Percentiles rank a stretch among this genome's conserved stretches.
phyloP scores from a whole-genome alignment of 2,329 filamentous ascomycete genomes.

The Orbilia javanica region DNA sequence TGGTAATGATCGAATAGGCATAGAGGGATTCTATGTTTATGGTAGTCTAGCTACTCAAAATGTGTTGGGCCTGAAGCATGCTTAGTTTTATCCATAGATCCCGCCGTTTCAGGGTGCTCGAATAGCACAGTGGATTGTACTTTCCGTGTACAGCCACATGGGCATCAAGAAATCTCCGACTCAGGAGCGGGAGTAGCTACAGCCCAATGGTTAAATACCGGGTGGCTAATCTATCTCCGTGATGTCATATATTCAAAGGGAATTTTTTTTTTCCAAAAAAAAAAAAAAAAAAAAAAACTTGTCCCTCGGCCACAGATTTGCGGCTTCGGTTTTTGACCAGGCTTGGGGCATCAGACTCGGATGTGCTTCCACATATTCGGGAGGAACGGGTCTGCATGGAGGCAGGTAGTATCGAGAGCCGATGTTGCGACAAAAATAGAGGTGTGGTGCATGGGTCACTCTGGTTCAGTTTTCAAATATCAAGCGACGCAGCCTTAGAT shows the following conservation, averaged over 20 bases:
- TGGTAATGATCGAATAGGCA: conserved; percentile 1
- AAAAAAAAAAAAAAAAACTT: too few relatives aligned
- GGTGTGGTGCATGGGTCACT: conserved; percentile 24
- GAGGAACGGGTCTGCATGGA: conserved; percentile 16
- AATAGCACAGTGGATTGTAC: conserved; percentile 4
- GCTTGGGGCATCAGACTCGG: conserved; percentile 21
- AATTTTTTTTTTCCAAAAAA: too few relatives aligned
- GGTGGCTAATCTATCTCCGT: neutral
- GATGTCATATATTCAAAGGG: conserved; percentile 17
- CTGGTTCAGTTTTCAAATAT: conserved; percentile 19
- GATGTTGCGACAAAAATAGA: conserved; percentile 50
- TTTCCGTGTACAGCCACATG: conserved; percentile 23
- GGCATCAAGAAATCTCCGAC: neutral
- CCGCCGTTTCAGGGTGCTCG: conserved; percentile 53
- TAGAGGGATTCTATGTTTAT: conserved; percentile 1
- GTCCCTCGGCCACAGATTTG: conserved; percentile 5
- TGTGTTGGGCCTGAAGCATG: conserved; percentile 55
- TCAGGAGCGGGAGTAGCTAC: neutral
- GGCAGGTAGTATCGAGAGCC: conserved; percentile 49
- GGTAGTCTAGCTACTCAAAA: conserved; percentile 25
- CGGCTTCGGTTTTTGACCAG: conserved; percentile 11
- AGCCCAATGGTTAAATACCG: neutral
- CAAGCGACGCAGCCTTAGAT: conserved; percentile 3
- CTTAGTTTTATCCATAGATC: conserved; percentile 37
- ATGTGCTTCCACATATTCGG: conserved; percentile 25